Evolutionary conservation across 805 yeast genomes (phyloP).

Genomic region (Ogataea polymorpha): DNA sequence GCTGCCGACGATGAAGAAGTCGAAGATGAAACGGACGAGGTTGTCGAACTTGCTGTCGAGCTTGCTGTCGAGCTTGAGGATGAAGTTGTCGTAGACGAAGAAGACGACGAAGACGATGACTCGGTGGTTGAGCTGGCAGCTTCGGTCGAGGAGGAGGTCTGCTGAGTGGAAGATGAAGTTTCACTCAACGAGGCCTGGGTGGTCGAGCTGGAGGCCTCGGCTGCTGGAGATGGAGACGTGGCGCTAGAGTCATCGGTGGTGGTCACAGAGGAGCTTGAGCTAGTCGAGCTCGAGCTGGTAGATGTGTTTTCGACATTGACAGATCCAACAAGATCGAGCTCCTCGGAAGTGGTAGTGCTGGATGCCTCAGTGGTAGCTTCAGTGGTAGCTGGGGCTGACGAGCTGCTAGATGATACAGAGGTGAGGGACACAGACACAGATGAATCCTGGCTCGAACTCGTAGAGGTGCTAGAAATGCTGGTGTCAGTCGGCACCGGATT

Average conservation of each 20-base stretch:
- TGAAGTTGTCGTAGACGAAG: not conserved
- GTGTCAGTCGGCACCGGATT: conserved; percentile 16
- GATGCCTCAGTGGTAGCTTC: not conserved
- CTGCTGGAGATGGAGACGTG: not conserved
- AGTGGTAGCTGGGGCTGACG: conserved; percentile 14
- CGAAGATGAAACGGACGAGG: conserved; percentile 9
- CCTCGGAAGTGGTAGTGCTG: conserved; percentile 8
- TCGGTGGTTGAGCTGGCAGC: conserved; percentile 10
- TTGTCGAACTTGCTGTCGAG: conserved; percentile 5
- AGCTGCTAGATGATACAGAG: conserved; percentile 10
- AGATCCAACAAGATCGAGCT: not conserved
- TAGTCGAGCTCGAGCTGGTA: conserved; percentile 4
- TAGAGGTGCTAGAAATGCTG: conserved; percentile 18
- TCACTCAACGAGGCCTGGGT: not conserved
- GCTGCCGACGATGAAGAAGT: conserved; percentile 31
- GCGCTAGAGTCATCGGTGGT: conserved; percentile 8
- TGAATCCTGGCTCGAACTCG: conserved; percentile 20
- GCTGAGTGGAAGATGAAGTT: not conserved
- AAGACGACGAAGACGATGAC: not conserved
- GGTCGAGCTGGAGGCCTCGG: not conserved
- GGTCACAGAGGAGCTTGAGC: conserved; percentile 1
- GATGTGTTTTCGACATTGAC: not conserved
- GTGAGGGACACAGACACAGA: conserved; percentile 15
- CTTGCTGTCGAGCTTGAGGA: not conserved
- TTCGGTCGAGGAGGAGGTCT: conserved; percentile 1